These are phyloP conservation scores for Metarhizium robertsii DNA, from an alignment of 2,329 filamentous ascomycete species.

Conservation along the genomic window DNA sequence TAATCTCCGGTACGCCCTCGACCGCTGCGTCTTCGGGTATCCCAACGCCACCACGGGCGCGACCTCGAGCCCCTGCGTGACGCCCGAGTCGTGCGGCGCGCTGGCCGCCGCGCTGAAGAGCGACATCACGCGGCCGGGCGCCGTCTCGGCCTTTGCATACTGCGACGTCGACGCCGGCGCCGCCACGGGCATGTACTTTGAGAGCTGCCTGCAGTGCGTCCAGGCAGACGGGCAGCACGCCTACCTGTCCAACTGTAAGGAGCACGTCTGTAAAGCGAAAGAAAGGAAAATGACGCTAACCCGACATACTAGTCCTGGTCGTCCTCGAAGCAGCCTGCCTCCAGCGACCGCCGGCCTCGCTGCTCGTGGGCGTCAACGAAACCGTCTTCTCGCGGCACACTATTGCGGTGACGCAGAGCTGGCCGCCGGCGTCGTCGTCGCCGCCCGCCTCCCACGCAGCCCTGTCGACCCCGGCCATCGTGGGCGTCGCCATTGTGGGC, in stretches of 20 bases:
- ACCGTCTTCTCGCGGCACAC: conserved; percentile 32
- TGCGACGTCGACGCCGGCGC: conserved; percentile 31
- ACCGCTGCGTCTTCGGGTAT: conserved; percentile 43
- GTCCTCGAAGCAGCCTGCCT: conserved; percentile 42
- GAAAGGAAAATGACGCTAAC: too few relatives aligned
- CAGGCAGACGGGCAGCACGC: conserved; percentile 29
- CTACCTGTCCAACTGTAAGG: conserved; percentile 41
- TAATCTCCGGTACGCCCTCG: conserved; percentile 42
- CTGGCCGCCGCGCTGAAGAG: conserved; percentile 31
- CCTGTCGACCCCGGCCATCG: conserved; percentile 31
- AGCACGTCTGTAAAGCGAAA: neutral
- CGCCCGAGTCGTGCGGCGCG: conserved; percentile 38
- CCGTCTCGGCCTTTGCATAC: conserved; percentile 33
- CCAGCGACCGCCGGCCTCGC: conserved; percentile 29
- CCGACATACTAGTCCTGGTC: conserved; percentile 30
- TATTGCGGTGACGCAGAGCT: conserved; percentile 24
- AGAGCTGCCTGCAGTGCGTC: conserved; percentile 37
- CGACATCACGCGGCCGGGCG: conserved; percentile 25
- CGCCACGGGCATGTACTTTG: conserved; percentile 22
- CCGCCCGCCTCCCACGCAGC: neutral
- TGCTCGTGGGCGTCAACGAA: conserved; percentile 30
- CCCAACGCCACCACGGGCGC: conserved; percentile 34
- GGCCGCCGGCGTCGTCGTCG: conserved; percentile 2
- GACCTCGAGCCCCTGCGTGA: conserved; percentile 39
- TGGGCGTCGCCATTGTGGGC: conserved; percentile 32